Conservation (phyloP, 495 filamentous ascomycete genomes). For the Pyrenula massariospora region DNA sequence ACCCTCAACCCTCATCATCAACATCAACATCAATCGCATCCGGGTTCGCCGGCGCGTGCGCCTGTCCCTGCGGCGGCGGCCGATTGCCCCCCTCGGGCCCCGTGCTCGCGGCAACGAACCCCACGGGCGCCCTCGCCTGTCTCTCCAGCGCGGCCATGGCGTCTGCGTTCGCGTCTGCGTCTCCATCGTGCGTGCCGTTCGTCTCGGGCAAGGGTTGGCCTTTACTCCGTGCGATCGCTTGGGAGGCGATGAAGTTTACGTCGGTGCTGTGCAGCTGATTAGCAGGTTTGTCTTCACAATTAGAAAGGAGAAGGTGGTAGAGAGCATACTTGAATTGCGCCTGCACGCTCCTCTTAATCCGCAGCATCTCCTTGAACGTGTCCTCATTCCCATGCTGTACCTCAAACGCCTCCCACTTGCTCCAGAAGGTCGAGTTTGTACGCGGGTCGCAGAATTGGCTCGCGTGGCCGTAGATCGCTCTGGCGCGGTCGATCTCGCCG, state of each 20-base stretch:
- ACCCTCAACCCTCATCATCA: conserved; percentile 28
- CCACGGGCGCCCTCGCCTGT: conserved; percentile 75
- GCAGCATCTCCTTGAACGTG: conserved; percentile 98
- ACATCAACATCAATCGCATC: conserved; percentile 84
- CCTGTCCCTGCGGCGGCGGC: conserved; percentile 25
- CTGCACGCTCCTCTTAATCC: conserved; percentile 93
- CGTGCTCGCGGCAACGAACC: conserved; percentile 80
- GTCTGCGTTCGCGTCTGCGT: conserved; percentile 51
- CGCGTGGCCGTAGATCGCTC: conserved; percentile 91
- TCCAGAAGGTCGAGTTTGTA: conserved; percentile 82
- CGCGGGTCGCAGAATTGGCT: conserved; percentile 96
- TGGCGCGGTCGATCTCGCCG: conserved; percentile 90
- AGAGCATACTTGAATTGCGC: conserved; percentile 76
- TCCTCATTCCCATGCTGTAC: conserved; percentile 97
- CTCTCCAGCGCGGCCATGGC: conserved; percentile 88
- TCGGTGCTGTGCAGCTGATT: conserved; percentile 52
- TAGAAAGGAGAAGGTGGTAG: conserved; percentile 1
- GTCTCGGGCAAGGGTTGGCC: conserved; percentile 35
- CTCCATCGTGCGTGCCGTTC: conserved; percentile 10
- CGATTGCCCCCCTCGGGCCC: conserved; percentile 66
- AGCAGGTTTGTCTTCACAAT: conserved; percentile 10
- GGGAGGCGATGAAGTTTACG: conserved; percentile 95
- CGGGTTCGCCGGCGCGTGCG: conserved; percentile 54
- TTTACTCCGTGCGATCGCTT: conserved; percentile 79
- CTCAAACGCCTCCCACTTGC: conserved; percentile 95